Base-by-base conservation (phyloP, 805 yeast species). In the Candida argentea region DNA sequence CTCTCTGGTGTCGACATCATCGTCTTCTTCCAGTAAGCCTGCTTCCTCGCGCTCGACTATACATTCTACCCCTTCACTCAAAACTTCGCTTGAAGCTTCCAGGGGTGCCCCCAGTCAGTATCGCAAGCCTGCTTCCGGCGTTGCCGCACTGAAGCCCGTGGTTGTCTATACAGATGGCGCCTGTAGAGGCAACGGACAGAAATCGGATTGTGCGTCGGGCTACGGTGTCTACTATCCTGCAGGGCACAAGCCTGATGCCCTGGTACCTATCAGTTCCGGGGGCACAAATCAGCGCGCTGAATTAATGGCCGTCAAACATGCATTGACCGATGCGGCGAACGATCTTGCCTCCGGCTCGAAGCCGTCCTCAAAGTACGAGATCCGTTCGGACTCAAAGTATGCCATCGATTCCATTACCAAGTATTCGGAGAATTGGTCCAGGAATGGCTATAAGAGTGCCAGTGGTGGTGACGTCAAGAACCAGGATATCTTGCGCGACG, bases 91-190 rank as follows among this genome's bases (percentile, higher is more conserved):
- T n/a, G n/a, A n/a, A n/a, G n/a, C n/a, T n/a, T n/a, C n/a, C n/a
- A n/a, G n/a, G n/a, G n/a, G n/a, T n/a, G n/a, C n/a, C n/a, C n/a
- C n/a, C n/a, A n/a, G n/a, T n/a, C n/a, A n/a, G n/a, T n/a, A n/a
- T n/a, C n/a, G n/a, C n/a, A n/a, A n/a, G n/a, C n/a, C n/a, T n/a
- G n/a, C n/a, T n/a, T n/a, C n/a, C n/a, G n/a, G n/a, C n/a, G n/a
- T n/a, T n/a, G n/a, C n/a, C n/a, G n/a, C n/a, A n/a, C n/a, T n/a
- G n/a, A n/a, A n/a, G n/a, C n/a, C n/a, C n/a, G n/a, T n/a, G n/a
- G n/a, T n/a, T 9, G 58, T 84, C 0, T 86, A 70, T 42, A 76
- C 84, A 12, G 96, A 86, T 50, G 96, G 95, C 0, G 81, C 94
- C 0, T 61, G 76, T 0, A 55, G 75, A 7, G 65, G 70, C 4